Conservation (phyloP, 2,329 filamentous ascomycete genomes). For the Endoconidiophora polonica region DNA sequence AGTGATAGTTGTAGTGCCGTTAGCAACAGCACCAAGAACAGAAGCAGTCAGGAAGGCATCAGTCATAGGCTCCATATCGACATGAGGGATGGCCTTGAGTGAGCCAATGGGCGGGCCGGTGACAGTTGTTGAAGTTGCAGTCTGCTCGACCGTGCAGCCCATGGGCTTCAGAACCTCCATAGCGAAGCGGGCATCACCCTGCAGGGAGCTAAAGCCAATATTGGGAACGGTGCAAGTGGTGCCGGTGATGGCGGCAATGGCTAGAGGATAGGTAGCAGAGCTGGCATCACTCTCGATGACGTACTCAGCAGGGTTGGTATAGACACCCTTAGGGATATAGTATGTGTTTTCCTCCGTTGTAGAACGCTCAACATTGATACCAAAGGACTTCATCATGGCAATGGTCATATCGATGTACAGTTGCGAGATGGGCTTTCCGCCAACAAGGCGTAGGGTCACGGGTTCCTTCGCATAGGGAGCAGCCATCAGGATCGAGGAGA, state of each 20-base stretch:
- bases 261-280: constrained; percentile 89
- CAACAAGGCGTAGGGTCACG: constrained; percentile 75
- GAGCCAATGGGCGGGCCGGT: constrained; percentile 64
- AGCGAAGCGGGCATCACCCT: constrained; percentile 89
- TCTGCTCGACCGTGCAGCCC: constrained; percentile 83
- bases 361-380: constrained; percentile 63
- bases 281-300: constrained; percentile 93
- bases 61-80: constrained; percentile 99
- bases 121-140: constrained; percentile 73
- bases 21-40: constrained; percentile 77
- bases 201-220: constrained; percentile 79
- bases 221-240: constrained; percentile 94
- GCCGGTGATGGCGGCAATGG: constrained; percentile 86
- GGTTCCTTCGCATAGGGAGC: constrained; percentile 91
- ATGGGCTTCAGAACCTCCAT: constrained; percentile 79
- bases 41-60: constrained; percentile 94
- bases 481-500: constrained; percentile 91
- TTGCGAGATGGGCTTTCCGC: constrained; percentile 95
- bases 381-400: constrained; percentile 90
- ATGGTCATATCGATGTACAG: constrained; percentile 98
- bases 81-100: constrained; percentile 58
- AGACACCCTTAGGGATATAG: constrained; percentile 71
- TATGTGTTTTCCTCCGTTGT: constrained; percentile 75
- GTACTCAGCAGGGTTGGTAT: constrained; percentile 73
- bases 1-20: constrained; percentile 67